These are phyloP conservation scores for Sporothrix dimorphospora DNA, from an alignment of 2,329 filamentous ascomycete genomes.

Conservation along the genomic window DNA sequence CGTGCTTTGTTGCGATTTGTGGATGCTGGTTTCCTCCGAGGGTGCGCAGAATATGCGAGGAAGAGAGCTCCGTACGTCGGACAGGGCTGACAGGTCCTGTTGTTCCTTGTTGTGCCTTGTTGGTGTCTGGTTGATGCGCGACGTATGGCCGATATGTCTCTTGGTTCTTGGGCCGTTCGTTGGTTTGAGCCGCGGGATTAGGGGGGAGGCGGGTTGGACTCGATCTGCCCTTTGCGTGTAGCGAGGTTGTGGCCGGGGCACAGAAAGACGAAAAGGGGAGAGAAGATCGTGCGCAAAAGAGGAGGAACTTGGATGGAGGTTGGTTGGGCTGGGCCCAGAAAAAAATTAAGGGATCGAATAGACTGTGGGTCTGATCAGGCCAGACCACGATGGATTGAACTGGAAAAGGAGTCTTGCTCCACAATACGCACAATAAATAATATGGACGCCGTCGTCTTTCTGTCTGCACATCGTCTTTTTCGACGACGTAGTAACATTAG, in stretches of 20 bases:
- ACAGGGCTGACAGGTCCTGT: neutral
- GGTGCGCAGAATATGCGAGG: neutral
- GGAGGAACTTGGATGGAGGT: neutral
- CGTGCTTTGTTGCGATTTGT: neutral
- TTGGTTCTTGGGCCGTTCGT: neutral
- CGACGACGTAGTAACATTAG: neutral
- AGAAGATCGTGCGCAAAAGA: constrained; percentile 1
- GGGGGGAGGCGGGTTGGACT: neutral
- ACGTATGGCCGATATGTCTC: neutral
- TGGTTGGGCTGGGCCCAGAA: constrained; percentile 5
- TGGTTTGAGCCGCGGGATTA: neutral
- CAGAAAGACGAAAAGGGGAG: constrained; percentile 8
- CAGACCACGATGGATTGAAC: neutral
- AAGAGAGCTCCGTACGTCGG: neutral
- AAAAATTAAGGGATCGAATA: constrained; percentile 11
- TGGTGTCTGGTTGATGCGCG: neutral
- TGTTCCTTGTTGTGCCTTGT: neutral
- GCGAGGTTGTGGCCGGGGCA: neutral
- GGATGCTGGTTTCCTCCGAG: neutral
- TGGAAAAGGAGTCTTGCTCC: neutral
- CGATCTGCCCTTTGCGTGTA: neutral
- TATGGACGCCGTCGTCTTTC: neutral
- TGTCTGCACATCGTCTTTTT: neutral
- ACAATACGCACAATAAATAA: neutral
- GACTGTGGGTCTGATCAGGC: neutral